Conservation (phyloP, 1,284 basidiomycete species). For the Cronartium ribicola region DNA sequence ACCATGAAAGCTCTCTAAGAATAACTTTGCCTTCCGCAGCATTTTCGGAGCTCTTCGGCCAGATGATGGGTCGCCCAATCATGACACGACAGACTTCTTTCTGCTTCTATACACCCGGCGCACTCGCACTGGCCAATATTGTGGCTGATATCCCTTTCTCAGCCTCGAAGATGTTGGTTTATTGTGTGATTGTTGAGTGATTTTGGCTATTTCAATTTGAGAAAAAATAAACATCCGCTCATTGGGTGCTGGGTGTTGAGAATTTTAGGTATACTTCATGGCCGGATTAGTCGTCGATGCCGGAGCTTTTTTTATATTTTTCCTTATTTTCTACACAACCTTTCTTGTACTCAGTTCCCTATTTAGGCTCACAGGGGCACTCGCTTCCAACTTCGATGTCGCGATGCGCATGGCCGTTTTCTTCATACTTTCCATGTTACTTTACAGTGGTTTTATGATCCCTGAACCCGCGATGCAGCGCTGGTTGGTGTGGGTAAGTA, state of each 20-base stretch:
- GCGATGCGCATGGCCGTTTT: conserved; percentile 64
- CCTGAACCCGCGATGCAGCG: conserved; percentile 55
- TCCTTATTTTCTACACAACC: conserved; percentile 45
- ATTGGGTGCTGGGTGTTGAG: background rate
- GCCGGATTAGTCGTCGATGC: conserved; percentile 58
- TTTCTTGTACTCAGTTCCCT: conserved; percentile 52
- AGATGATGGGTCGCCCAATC: conserved; percentile 69
- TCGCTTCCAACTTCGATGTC: conserved; percentile 58
- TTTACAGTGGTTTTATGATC: conserved; percentile 67
- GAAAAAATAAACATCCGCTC: conserved; percentile 62
- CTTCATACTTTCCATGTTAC: conserved; percentile 60
- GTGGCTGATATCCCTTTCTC: conserved; percentile 68
- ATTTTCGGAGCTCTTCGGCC: conserved; percentile 63
- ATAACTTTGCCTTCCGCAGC: background rate
- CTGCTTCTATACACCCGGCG: conserved; percentile 53
- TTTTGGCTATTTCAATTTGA: background rate
- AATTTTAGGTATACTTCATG: conserved; percentile 60
- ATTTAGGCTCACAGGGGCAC: conserved; percentile 62
- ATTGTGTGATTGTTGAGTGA: conserved; percentile 57
- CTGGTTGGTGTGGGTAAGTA: conserved; percentile 46
- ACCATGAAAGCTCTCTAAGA: background rate
- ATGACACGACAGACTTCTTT: conserved; percentile 57
- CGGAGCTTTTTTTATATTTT: conserved; percentile 51
- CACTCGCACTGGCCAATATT: conserved; percentile 61
- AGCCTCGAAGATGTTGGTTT: conserved; percentile 57